Conservation (phyloP, 257 asterid genomes). For the Haberlea rhodopensis region DNA sequence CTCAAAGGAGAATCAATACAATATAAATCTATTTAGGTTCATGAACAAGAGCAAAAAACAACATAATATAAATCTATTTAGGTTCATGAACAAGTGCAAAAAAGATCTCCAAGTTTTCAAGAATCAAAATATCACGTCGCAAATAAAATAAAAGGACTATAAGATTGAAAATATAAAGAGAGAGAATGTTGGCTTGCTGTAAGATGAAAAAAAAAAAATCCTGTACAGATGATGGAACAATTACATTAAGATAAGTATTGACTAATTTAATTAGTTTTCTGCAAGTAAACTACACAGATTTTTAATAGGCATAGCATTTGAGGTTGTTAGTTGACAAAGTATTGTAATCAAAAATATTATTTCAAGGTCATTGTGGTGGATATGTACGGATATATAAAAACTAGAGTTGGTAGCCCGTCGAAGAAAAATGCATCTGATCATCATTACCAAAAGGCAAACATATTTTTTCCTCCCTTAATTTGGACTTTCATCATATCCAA, state of each 20-base stretch:
- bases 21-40: no score
- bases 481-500: slow-evolving; percentile 30
- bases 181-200: background rate
- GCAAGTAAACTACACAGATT: background rate
- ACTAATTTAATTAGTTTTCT: background rate
- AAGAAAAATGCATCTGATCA: slow-evolving; percentile 39
- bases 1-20: background rate
- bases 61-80: background rate
- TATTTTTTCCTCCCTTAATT: slow-evolving; percentile 2
- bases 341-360: background rate
- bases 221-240: background rate
- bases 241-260: background rate
- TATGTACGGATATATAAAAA: slow-evolving; percentile 11
- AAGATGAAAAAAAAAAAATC: background rate
- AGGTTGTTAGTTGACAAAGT: slow-evolving; percentile 24
- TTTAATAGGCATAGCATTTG: slow-evolving; percentile 17
- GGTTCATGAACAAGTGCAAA: background rate
- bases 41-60: no score
- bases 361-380: slow-evolving; percentile 6
- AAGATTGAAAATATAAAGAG: background rate
- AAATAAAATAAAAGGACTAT: background rate
- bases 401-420: slow-evolving; percentile 25
- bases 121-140: background rate
- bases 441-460: slow-evolving; percentile 48
- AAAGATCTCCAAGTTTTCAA: background rate